Evolutionary conservation across 441 rosid species (phyloP).

Genomic region (Erysimum cheiri): DNA sequence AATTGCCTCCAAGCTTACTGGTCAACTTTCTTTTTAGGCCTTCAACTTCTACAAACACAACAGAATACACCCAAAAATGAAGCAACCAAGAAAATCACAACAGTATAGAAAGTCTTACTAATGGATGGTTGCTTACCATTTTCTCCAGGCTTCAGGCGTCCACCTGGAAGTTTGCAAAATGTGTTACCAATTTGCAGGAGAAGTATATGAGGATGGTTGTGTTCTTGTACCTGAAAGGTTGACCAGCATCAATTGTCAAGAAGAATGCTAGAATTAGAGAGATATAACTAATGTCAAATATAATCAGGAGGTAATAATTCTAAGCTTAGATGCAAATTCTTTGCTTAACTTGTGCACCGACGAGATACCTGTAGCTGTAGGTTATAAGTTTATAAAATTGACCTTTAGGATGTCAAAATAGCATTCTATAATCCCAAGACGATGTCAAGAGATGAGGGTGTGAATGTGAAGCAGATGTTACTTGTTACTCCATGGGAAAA

Average conservation of each 20-base stretch:
- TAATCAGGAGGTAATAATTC: background rate
- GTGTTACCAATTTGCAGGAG: slow-evolving; percentile 97
- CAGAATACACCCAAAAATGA: slow-evolving; percentile 20
- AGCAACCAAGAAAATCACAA: slow-evolving; percentile 16
- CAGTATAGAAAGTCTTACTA: slow-evolving; percentile 1
- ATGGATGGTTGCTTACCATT: slow-evolving; percentile 58
- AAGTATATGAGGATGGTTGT: slow-evolving; percentile 96
- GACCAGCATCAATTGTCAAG: slow-evolving; percentile 15
- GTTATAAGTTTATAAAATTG: slow-evolving; percentile 7
- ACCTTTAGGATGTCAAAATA: background rate
- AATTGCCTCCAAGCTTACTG: slow-evolving; percentile 96
- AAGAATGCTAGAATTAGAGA: slow-evolving; percentile 8
- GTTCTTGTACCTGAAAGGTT: slow-evolving; percentile 87
- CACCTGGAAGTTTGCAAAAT: slow-evolving; percentile 98
- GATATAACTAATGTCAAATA: slow-evolving; percentile 10
- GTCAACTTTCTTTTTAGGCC: slow-evolving; percentile 94
- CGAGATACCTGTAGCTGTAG: slow-evolving; percentile 7
- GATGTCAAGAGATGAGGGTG: slow-evolving; percentile 11
- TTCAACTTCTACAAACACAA: slow-evolving; percentile 70
- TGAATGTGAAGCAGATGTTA: background rate
- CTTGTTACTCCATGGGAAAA: slow-evolving; percentile 7
- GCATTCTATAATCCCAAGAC: slow-evolving; percentile 3
- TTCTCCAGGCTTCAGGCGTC: slow-evolving; percentile 95
- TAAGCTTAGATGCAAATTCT: background rate
- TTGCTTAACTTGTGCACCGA: slow-evolving; percentile 12